Conservation (phyloP, 2,329 filamentous ascomycete genomes). For the Furcasterigmium sp. region DNA sequence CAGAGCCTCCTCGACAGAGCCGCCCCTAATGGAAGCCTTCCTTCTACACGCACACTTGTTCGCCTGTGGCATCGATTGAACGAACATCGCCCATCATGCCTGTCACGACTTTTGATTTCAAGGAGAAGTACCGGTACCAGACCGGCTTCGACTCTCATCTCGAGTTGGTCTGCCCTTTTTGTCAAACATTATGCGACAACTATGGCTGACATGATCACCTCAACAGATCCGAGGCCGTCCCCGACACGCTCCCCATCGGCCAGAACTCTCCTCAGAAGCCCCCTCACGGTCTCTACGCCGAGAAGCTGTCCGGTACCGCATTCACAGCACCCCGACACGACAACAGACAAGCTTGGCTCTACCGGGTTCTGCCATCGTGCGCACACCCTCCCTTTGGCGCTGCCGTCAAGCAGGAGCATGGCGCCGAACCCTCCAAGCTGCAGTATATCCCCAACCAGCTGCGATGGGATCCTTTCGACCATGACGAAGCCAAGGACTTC, state of each 20-base stretch:
- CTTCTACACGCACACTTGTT: neutral
- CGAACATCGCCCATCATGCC: slow-evolving; percentile 32
- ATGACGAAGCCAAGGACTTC: slow-evolving; percentile 49
- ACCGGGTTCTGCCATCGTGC: slow-evolving; percentile 62
- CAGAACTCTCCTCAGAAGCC: slow-evolving; percentile 81
- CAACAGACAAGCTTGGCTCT: slow-evolving; percentile 69
- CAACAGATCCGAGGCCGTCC: slow-evolving; percentile 66
- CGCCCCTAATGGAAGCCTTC: neutral
- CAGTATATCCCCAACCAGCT: slow-evolving; percentile 77
- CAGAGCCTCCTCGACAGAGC: neutral
- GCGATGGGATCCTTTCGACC: slow-evolving; percentile 72
- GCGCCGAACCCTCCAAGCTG: slow-evolving; percentile 35
- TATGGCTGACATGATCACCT: neutral
- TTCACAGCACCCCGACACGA: slow-evolving; percentile 66
- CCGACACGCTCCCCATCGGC: slow-evolving; percentile 67
- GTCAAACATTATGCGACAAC: neutral
- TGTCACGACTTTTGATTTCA: slow-evolving; percentile 39
- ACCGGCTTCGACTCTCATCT: slow-evolving; percentile 74
- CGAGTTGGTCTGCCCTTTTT: slow-evolving; percentile 50
- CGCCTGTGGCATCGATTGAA: neutral
- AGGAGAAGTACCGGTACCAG: slow-evolving; percentile 66
- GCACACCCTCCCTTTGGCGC: slow-evolving; percentile 52
- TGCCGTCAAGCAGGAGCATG: slow-evolving; percentile 21
- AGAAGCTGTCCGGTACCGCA: slow-evolving; percentile 69
- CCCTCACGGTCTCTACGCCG: slow-evolving; percentile 73